Evolutionary conservation across 305 asterid species (phyloP), one percentile per base, ranked within the genome.

Genomic region (Salvia sclarea): DNA sequence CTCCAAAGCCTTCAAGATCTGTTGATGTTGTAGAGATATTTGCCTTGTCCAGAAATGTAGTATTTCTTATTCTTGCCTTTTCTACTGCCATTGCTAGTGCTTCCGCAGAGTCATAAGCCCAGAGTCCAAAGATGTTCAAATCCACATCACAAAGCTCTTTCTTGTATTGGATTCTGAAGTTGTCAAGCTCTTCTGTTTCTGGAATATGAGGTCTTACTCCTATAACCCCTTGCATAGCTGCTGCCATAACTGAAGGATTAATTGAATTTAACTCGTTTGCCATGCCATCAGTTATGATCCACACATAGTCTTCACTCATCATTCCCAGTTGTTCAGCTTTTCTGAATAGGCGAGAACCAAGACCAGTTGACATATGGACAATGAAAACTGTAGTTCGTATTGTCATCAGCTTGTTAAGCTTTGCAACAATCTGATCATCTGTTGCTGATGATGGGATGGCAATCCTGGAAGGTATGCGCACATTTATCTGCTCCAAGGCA

Each of bases 21-120:
- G 43, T 37, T 37, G 43, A 10, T 37, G 43, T 9, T 37, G 43
- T 37, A 10, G 43, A 37, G 10, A 5, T 13, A 37, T 10, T 9
- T 37, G 1, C 43, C 13, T 37, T 22, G 7, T 41, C 57, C 12
- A 37, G 57, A 70, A 68, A 79, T 13, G 24, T 62, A 10, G 63
- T 44, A 20, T 73, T 75, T 13, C 17, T 44, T 25, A 49, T 24
- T 43, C 70, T 52, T 43, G 82, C 77, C 31, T 59, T 78, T 68
- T 88, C 88, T 37, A 73, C 78, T n/a, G 93, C 86, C 78, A 80
- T 81, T 35, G 93, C 93, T 22, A 84, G 69, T 35, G 91, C 86
- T 20, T 64, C 61, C 2, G 84, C 80, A 2, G 88, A 66, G 66
- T 85, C 88, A 71, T 86, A 69, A 31, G 89, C 91, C 94, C 91